Evolutionary conservation across 768 basidiomycete genomes (phyloP).

Genomic region (Heimioporus sp.): DNA sequence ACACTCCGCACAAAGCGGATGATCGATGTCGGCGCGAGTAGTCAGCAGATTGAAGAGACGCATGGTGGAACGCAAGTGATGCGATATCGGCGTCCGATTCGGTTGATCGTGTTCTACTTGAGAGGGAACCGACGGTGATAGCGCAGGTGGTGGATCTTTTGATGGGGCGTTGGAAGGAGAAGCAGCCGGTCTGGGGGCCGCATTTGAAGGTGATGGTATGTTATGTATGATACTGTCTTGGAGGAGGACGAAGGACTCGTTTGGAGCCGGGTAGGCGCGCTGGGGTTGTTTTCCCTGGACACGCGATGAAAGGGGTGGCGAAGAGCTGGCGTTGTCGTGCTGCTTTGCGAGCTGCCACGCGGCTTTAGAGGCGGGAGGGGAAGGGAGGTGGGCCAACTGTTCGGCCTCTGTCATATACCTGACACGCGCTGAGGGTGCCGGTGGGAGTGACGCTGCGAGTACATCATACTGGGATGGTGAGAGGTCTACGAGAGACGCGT

Average conservation of each 20-base stretch:
- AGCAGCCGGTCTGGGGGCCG: constrained; percentile 42
- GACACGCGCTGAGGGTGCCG: constrained; percentile 43
- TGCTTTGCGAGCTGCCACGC: constrained; percentile 63
- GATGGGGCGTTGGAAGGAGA: constrained; percentile 32
- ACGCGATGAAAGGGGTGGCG: constrained; percentile 48
- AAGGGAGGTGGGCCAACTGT: constrained; percentile 46
- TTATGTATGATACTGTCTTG: constrained; percentile 78
- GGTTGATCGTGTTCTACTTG: constrained; percentile 51
- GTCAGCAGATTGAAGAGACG: constrained; percentile 77
- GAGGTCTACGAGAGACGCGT: constrained; percentile 87
- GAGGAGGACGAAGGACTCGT: constrained; percentile 88
- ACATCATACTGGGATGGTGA: constrained; percentile 86
- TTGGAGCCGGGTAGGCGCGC: constrained; percentile 54
- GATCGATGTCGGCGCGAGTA: constrained; percentile 77
- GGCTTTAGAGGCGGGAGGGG: constrained; percentile 51
- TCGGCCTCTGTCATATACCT: constrained; percentile 40
- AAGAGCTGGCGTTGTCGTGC: constrained; percentile 29
- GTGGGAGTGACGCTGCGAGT: constrained; percentile 69
- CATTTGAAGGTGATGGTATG: constrained; percentile 55
- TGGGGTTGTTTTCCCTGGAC: constrained; percentile 62
- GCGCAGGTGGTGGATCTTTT: constrained; percentile 25
- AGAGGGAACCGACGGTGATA: constrained; percentile 27
- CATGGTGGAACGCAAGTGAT: constrained; percentile 72
- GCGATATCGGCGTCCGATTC: constrained; percentile 72
- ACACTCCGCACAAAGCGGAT: constrained; percentile 95